Evolutionary conservation across 2,329 filamentous ascomycete genomes (phyloP).

Genomic region (Microcyclosporella mali): DNA sequence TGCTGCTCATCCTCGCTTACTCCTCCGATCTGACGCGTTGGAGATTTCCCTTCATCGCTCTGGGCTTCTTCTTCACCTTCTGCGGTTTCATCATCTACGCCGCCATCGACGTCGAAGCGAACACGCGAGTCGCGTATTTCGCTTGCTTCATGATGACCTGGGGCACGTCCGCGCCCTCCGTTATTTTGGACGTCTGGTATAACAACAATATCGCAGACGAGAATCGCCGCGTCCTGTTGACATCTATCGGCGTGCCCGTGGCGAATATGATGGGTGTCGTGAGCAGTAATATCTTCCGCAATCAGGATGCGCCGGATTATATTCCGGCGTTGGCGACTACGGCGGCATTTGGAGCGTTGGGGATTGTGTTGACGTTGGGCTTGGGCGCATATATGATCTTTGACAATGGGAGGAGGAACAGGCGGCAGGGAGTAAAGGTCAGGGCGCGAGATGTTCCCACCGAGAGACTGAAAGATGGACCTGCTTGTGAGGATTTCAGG

Average conservation of each 20-base stretch:
- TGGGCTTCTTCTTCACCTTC: slow-evolving; percentile 69
- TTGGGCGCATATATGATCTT: slow-evolving; percentile 59
- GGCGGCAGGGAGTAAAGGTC: slow-evolving; percentile 48
- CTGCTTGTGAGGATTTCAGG: slow-evolving; percentile 38
- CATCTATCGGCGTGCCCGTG: slow-evolving; percentile 64
- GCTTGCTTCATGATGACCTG: slow-evolving; percentile 61
- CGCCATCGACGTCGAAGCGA: slow-evolving; percentile 55
- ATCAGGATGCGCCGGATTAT: slow-evolving; percentile 60
- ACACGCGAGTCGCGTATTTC: slow-evolving; percentile 65
- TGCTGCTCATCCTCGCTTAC: slow-evolving; percentile 68
- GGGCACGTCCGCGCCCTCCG: slow-evolving; percentile 67
- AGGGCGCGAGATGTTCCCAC: slow-evolving; percentile 47
- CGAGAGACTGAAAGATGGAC: slow-evolving; percentile 41
- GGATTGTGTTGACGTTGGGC: slow-evolving; percentile 49
- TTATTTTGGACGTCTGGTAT: slow-evolving; percentile 64
- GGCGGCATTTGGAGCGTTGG: slow-evolving; percentile 57
- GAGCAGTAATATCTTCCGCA: slow-evolving; percentile 60
- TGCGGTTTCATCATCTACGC: slow-evolving; percentile 74
- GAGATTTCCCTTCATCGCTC: slow-evolving; percentile 66
- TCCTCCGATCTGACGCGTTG: slow-evolving; percentile 59
- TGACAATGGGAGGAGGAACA: slow-evolving; percentile 59
- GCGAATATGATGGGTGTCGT: slow-evolving; percentile 74
- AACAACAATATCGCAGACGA: slow-evolving; percentile 80
- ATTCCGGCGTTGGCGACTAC: slow-evolving; percentile 60
- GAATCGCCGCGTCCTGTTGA: slow-evolving; percentile 62